These are phyloP conservation scores for Effrenium voratum DNA, from an alignment of 73 alveolate genomes.

Conservation along the genomic window DNA sequence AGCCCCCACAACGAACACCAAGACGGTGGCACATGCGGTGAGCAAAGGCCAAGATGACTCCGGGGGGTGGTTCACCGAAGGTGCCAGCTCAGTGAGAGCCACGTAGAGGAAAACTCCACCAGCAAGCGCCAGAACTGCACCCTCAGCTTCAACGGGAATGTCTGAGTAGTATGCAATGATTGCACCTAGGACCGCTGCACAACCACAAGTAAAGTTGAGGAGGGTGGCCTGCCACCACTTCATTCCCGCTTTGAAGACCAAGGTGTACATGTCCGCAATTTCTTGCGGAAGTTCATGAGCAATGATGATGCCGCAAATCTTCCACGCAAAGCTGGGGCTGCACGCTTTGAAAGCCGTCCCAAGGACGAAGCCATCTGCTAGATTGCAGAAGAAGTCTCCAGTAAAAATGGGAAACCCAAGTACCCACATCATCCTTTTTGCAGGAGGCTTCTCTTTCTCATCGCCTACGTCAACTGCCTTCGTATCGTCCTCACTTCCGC, in stretches of 20 bases:
- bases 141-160: conserved; percentile 18
- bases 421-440: conserved; percentile 18
- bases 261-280: background rate
- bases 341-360: conserved; percentile 26
- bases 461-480: background rate
- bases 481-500: background rate
- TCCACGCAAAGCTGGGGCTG: conserved; percentile 48
- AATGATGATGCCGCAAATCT: background rate
- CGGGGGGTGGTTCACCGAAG: background rate
- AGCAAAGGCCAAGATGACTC: conserved; percentile 4
- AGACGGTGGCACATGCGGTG: background rate
- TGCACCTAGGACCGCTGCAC: conserved; percentile 5
- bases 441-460: background rate
- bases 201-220: conserved; percentile 6
- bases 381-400: conserved; percentile 21
- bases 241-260: conserved; percentile 25
- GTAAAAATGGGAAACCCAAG: background rate
- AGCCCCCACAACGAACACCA: conserved; percentile 24
- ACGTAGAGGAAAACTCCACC: conserved; percentile 11
- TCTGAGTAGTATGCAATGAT: background rate
- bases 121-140: background rate
- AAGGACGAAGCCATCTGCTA: conserved; percentile 64
- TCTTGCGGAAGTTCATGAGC: conserved; percentile 57
- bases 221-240: conserved; percentile 30
- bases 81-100: conserved; percentile 1